These are phyloP conservation scores for Epichloe glyceriae DNA, from an alignment of 2,329 filamentous ascomycete genomes.

Conservation along the genomic window DNA sequence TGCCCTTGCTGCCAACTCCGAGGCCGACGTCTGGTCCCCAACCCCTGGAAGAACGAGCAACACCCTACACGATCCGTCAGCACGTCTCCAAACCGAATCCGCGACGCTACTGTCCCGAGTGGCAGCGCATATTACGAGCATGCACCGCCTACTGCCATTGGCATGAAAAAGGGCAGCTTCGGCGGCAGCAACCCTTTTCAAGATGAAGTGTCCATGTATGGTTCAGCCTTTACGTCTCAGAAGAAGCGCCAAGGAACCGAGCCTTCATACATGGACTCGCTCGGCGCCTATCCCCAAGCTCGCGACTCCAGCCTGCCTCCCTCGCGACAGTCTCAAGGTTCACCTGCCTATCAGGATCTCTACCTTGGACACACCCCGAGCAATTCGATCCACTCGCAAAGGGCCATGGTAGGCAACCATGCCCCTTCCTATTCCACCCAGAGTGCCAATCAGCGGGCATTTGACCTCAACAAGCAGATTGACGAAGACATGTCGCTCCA, in stretches of 20 bases:
- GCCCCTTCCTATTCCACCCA: constrained; percentile 35
- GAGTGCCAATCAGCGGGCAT: constrained; percentile 23
- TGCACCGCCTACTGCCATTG: constrained; percentile 32
- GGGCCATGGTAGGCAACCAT: constrained; percentile 27
- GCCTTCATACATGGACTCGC: constrained; percentile 27
- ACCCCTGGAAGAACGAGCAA: constrained; percentile 48
- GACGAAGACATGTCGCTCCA: constrained; percentile 24
- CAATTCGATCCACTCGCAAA: constrained; percentile 34
- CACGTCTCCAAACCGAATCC: constrained; percentile 45
- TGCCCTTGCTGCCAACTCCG: constrained; percentile 55
- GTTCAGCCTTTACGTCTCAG: constrained; percentile 14
- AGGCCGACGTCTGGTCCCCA: constrained; percentile 49
- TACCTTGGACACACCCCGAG: constrained; percentile 27
- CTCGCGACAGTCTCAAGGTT: constrained; percentile 39
- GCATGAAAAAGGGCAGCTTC: constrained; percentile 20
- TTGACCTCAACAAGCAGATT: constrained; percentile 24
- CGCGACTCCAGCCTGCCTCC: constrained; percentile 43
- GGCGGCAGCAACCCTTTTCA: constrained; percentile 12
- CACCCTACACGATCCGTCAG: constrained; percentile 30
- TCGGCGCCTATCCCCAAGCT: constrained; percentile 23
- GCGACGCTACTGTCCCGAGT: constrained; percentile 33
- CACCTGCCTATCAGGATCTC: constrained; percentile 21
- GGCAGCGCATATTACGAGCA: constrained; percentile 32
- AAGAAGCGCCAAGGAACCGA: constrained; percentile 21
- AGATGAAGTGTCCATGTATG: constrained; percentile 15